These are phyloP conservation scores for Rhizomucor miehei DNA, from an alignment of 371 early-diverging fungal genomes.

Conservation along the genomic window DNA sequence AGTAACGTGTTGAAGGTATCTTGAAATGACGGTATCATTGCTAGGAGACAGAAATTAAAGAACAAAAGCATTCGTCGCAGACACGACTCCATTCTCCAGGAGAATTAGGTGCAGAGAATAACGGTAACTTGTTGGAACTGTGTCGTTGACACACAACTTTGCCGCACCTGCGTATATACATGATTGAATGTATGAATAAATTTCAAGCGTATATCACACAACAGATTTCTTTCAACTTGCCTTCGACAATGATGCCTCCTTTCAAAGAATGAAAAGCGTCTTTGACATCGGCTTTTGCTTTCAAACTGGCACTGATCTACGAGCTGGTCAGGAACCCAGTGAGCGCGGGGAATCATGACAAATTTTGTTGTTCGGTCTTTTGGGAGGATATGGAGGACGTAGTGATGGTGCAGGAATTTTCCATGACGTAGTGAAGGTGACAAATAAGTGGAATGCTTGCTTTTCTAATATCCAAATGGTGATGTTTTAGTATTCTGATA, in stretches of 20 bases:
- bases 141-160: conserved; percentile 38
- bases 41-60: conserved; percentile 14
- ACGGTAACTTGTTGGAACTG: conserved; percentile 35
- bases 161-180: conserved; percentile 28
- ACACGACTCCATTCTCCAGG: conserved; percentile 36
- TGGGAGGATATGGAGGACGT: conserved; percentile 25
- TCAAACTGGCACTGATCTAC: conserved; percentile 35
- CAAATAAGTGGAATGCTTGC: neutral
- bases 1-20: too few relatives aligned
- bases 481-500: too few relatives aligned
- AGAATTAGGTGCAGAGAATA: conserved; percentile 21
- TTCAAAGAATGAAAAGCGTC: conserved; percentile 31
- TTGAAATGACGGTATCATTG: neutral
- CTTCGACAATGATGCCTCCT: conserved; percentile 44
- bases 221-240: conserved; percentile 8
- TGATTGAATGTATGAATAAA: neutral
- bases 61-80: conserved; percentile 37
- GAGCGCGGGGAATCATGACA: conserved; percentile 20
- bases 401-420: conserved; percentile 30
- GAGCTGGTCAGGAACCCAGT: conserved; percentile 39
- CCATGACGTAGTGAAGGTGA: conserved; percentile 19
- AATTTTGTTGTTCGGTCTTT: conserved; percentile 30
- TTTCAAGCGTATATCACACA: neutral
- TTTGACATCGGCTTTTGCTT: conserved; percentile 3
- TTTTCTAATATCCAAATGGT: too few relatives aligned